Base-by-base conservation (phyloP, 257 asterid genomes). In the Solanum medicagineum region DNA sequence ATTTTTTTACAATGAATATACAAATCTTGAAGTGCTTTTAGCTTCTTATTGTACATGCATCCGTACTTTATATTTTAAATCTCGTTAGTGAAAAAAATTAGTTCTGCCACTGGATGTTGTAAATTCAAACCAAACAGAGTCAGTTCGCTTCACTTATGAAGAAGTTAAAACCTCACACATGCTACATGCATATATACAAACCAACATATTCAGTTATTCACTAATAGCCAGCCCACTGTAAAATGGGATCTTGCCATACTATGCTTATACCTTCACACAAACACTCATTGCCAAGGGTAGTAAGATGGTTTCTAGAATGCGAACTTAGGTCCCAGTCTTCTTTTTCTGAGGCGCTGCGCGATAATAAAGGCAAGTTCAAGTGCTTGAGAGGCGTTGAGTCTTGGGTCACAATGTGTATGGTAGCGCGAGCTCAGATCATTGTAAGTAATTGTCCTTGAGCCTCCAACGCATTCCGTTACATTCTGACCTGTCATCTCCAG, bases 401-500 rank as follows among this genome's bases (percentile, higher is more conserved):
- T 89, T 15, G 97, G 97, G 80, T 93, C 96, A 56, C 96, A 93
- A 77, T 91, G 96, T 22, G 97, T 93, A 90, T 92, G 95, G 59
- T 93, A 92, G 79, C 97, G 91, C 16, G 94, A 92, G 89, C 94
- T 91, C 17, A 93, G 90, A 62, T 91, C 97, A 42, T 91, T 90
- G 89, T 89, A 91, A 57, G 96, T 93, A 84, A 93, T 87, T 10
- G 94, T 91, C 4, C 91, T 90, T 47, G 96, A 91, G 53, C 97
- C 97, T 65, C 97, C 97, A 10, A 92, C 91, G 15, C 97, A 93
- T 84, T 93, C 97, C 7, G 97, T 93, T 24, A 93, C 97, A 26
- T 93, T 92, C 85, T 93, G 97, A 8, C 97, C 97, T 0, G 97
- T 93, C 97, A 93, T 93, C 88, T 93, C 97, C 87, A 93, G 87